Evolutionary conservation across 306 rosid genomes (phyloP), one percentile per base, ranked within the genome.

Genomic region (Aeschynomene evenia): DNA sequence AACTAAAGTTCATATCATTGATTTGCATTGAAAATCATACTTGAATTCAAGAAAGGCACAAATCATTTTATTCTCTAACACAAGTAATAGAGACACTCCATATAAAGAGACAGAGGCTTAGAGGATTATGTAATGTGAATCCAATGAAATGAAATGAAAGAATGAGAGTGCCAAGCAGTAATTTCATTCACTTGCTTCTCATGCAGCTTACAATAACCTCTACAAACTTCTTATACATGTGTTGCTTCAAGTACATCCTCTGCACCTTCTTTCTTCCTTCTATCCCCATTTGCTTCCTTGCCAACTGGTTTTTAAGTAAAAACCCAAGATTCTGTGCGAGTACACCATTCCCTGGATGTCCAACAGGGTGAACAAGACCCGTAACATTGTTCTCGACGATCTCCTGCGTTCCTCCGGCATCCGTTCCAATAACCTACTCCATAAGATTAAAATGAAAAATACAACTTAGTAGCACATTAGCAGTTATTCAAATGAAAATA

Each of bases 351-450:
- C 96, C 97, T 0, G 76, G 55, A 23, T 63, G 89, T 52, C 99
- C 99, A 0, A 71, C 4, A 12, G 99, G 92, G 80, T 90, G 97
- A 80, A 94, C 82, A 82, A 94, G 92, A 56, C 99, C 99, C 10
- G 97, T 90, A 46, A 88, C 85, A 20, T 91, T 94, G 81, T 88
- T 83, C 75, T 85, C 96, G 2, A 94, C 91, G 55, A 94, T 91
- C 87, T 91, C 99, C 49, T 62, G 76, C 7, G 99, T 91, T 54
- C 97, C 99, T 36, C 96, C 99, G 6, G 92, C 88, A 18, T 91
- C 95, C 2, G 99, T 94, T 81, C 97, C 99, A 34, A 94, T 84
- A 64, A 94, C 96, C 97, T 94, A 81, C 37, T 42, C 68, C 66
- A 78, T 22, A 56, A 33, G 11, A 75, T 59, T 62, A 56, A n/a